Percentiles rank a stretch among this genome's conserved stretches.
phyloP scores from a whole-genome alignment of 805 yeast species.

The Candida vaughaniae region DNA sequence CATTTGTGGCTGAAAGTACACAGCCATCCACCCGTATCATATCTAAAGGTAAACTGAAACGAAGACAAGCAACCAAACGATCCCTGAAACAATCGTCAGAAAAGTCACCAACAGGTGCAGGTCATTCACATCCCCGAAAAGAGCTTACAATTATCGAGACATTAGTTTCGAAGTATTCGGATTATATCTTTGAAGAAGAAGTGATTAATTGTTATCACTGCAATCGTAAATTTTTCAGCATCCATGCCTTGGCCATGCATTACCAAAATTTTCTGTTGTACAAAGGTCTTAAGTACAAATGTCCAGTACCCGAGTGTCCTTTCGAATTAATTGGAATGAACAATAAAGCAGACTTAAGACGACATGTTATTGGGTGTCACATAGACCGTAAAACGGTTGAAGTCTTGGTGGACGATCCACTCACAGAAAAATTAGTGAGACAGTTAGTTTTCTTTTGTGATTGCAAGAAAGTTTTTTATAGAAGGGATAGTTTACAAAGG shows the following conservation, averaged over 20 bases:
- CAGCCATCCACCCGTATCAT: too few species aligned
- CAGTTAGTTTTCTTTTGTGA: conserved; percentile 13
- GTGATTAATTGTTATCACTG: conserved; percentile 10
- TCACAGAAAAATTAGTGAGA: conserved; percentile 2
- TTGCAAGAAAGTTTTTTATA: conserved; percentile 12
- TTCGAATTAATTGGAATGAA: conserved; percentile 28
- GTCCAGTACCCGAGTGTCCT: conserved; percentile 32
- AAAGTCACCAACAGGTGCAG: too few species aligned
- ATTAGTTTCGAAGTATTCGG: not conserved
- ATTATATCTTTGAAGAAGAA: conserved; percentile 1
- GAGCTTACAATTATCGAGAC: conserved; percentile 1
- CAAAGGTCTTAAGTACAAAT: conserved; percentile 17
- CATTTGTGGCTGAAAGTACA: too few species aligned
- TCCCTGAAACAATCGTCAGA: too few species aligned
- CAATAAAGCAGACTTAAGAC: conserved; percentile 27
- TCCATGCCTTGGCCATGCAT: conserved; percentile 19
- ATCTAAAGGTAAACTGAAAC: too few species aligned
- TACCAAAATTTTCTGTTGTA: conserved; percentile 18
- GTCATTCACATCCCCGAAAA: too few species aligned
- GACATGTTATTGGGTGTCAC: conserved; percentile 27
- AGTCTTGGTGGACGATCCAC: not conserved
- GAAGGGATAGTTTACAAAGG: conserved; percentile 14
- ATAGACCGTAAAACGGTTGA: conserved; percentile 13
- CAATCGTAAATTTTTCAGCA: conserved; percentile 1
- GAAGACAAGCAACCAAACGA: too few species aligned